Evolutionary conservation across 169 alveolate genomes (phyloP).

Genomic region (Cardiosporidium cionae): DNA sequence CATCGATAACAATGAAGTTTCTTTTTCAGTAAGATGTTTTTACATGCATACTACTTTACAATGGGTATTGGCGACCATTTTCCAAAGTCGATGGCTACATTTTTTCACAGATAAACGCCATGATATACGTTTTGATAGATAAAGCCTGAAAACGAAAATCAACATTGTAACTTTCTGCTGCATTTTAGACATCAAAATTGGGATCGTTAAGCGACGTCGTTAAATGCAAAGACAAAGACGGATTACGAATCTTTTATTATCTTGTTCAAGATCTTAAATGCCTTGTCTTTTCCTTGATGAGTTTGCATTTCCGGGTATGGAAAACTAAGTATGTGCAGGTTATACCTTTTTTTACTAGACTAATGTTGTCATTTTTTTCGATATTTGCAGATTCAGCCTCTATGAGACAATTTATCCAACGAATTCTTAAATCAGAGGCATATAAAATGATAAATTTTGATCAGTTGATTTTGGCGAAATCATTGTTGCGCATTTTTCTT

Average conservation of each 20-base stretch:
- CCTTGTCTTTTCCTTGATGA: conserved; percentile 82
- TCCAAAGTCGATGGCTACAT: not conserved
- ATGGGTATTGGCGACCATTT: no score
- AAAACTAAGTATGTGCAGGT: no score
- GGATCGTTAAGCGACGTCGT: conserved; percentile 85
- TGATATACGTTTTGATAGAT: not conserved
- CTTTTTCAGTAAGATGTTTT: conserved; percentile 54
- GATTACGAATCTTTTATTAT: conserved; percentile 82
- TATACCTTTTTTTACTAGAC: no score
- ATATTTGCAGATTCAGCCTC: no score
- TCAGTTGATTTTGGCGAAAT: no score
- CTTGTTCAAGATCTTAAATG: conserved; percentile 87
- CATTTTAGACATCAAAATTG: conserved; percentile 81
- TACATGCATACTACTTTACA: not conserved
- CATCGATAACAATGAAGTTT: conserved; percentile 68
- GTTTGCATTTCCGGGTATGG: conserved; percentile 77
- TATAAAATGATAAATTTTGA: no score
- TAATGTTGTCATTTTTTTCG: no score
- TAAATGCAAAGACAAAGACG: conserved; percentile 85
- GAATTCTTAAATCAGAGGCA: no score
- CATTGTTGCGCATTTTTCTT: no score
- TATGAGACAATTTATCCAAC: no score
- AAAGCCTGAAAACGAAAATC: not conserved
- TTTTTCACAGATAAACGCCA: not conserved
- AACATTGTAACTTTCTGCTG: no score